phyloP scores from a whole-genome alignment of 805 yeast species.

The Starmerella stigmatis region DNA sequence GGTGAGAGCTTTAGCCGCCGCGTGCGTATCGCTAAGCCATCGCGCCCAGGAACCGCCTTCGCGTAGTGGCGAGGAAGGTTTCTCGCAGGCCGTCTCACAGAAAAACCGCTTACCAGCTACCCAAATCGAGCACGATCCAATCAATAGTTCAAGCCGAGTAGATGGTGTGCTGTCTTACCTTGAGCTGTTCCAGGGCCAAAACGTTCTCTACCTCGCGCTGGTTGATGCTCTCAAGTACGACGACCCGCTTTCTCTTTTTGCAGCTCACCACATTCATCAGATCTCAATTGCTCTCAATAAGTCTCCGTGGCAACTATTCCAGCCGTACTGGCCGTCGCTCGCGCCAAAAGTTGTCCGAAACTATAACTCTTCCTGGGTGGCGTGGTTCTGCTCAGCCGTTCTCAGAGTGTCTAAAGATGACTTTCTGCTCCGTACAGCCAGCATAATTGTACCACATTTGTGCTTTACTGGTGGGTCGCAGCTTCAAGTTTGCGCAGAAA shows the following conservation, averaged over 20 bases:
- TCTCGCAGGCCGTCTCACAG: constrained; percentile 3
- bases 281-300: constrained; percentile 47
- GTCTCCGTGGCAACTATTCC: constrained; percentile 69
- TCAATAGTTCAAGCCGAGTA: not conserved
- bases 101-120: not conserved
- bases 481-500: constrained; percentile 48
- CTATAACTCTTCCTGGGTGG: constrained; percentile 42
- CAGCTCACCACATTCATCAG: constrained; percentile 50
- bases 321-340: constrained; percentile 52
- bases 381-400: constrained; percentile 52
- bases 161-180: constrained; percentile 11
- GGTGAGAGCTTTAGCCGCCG: constrained; percentile 2
- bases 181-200: constrained; percentile 16
- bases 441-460: constrained; percentile 66
- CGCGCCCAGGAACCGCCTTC: not conserved
- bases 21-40: constrained; percentile 9
- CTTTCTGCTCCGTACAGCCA: constrained; percentile 58
- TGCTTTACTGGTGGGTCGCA: constrained; percentile 47
- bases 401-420: constrained; percentile 46
- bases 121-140: not conserved
- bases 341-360: constrained; percentile 15
- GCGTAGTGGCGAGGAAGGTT: constrained; percentile 5
- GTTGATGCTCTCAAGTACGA: constrained; percentile 55
- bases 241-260: constrained; percentile 53
- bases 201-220: constrained; percentile 37